A percentile compares a stretch with the other conserved stretches of the same genome.
Conservation (phyloP, 192 early-diverging fungal genomes). For the Coemansia sp. region DNA sequence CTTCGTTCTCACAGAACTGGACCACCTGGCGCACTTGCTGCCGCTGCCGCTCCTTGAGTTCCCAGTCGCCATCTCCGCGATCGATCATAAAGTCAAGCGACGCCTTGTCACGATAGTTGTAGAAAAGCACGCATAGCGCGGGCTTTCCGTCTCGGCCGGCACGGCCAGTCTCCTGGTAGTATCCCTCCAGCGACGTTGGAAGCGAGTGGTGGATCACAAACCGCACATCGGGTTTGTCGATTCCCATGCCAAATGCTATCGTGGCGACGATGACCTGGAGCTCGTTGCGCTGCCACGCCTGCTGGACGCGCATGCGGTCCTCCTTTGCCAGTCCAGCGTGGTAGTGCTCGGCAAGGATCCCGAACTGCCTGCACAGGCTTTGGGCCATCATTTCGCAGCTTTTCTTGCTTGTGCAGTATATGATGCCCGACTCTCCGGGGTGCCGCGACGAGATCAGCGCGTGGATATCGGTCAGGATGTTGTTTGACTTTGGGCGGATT, state of each 20-base stretch:
- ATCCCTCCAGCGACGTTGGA: slow-evolving; percentile 88
- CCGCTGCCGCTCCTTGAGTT: slow-evolving; percentile 78
- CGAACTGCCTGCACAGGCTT: slow-evolving; percentile 60
- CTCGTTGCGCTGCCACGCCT: slow-evolving; percentile 75
- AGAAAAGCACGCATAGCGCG: slow-evolving; percentile 84
- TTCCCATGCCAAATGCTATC: slow-evolving; percentile 98
- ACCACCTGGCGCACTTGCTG: slow-evolving; percentile 67
- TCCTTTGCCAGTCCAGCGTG: slow-evolving; percentile 84
- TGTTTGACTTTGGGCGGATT: slow-evolving; percentile 61
- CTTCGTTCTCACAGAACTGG: slow-evolving; percentile 81
- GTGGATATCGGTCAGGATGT: slow-evolving; percentile 71
- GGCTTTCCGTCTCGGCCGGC: slow-evolving; percentile 90
- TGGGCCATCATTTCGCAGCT: slow-evolving; percentile 81
- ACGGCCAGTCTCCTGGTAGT: slow-evolving; percentile 96
- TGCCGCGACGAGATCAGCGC: slow-evolving; percentile 65
- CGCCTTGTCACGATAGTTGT: slow-evolving; percentile 70
- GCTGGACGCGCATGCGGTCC: slow-evolving; percentile 75
- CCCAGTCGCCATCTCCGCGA: slow-evolving; percentile 72
- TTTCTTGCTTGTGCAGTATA: slow-evolving; percentile 82
- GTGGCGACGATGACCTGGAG: slow-evolving; percentile 91
- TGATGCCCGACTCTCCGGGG: slow-evolving; percentile 79
- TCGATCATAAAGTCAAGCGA: slow-evolving; percentile 79
- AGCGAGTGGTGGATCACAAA: slow-evolving; percentile 93
- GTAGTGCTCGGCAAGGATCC: slow-evolving; percentile 73
- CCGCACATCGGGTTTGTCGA: slow-evolving; percentile 94